phyloP scores from a whole-genome alignment of 148 eudicot species.

The Rhododendron vialii region DNA sequence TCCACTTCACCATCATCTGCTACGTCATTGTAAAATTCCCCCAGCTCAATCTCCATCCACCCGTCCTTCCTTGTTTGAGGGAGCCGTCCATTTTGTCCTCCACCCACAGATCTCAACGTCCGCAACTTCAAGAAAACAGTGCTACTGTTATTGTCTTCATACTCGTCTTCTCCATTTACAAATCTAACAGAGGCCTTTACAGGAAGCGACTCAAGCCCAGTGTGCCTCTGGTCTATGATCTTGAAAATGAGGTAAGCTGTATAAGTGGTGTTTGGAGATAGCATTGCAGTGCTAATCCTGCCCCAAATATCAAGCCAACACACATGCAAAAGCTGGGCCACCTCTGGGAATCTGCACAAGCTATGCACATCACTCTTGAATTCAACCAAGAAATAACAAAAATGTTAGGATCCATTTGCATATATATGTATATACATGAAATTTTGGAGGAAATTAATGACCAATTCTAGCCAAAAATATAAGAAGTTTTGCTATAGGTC shows the following conservation, averaged over 20 bases:
- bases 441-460: no score
- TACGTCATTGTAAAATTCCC: slow-evolving; percentile 25
- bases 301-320: slow-evolving; percentile 14
- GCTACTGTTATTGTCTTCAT: slow-evolving; percentile 12
- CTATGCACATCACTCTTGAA: not conserved
- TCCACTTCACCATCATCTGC: slow-evolving; percentile 32
- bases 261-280: slow-evolving; percentile 13
- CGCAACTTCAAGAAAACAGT: not conserved
- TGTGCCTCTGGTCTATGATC: not conserved
- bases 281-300: not conserved
- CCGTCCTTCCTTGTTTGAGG: slow-evolving; percentile 47
- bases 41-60: slow-evolving; percentile 64
- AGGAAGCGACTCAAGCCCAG: not conserved
- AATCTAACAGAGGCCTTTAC: slow-evolving; percentile 1
- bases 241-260: slow-evolving; percentile 12
- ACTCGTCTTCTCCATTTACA: slow-evolving; percentile 16
- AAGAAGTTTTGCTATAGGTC: not conserved
- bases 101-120: not conserved
- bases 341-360: slow-evolving; percentile 12
- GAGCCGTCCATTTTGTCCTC: not conserved
- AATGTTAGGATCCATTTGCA: not conserved
- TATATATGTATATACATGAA: no score
- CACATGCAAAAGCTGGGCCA: not conserved
- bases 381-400: not conserved
- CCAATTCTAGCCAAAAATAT: no score